Percentiles rank a stretch among this genome's conserved stretches.
Conservation (phyloP, 1,284 basidiomycete genomes). For the Leccinum solheimii region DNA sequence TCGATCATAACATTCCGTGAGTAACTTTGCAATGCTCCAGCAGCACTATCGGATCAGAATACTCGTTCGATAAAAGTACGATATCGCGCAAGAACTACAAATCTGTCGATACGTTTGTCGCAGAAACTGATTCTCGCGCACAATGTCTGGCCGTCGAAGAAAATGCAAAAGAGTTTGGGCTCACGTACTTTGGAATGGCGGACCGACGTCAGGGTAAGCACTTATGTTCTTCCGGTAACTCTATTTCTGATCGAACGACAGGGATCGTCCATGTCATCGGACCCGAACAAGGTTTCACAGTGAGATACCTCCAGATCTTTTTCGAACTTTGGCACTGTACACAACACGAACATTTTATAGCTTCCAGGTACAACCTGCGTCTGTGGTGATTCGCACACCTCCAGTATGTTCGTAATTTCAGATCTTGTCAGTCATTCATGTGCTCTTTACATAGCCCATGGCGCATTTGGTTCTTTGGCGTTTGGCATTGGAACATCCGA, state of each 20-base stretch:
- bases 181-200: conserved; percentile 94
- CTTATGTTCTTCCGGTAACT: not conserved
- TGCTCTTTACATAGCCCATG: conserved; percentile 64
- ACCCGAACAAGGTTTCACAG: conserved; percentile 95
- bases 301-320: conserved; percentile 34
- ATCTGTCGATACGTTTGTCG: conserved; percentile 76
- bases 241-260: conserved; percentile 32
- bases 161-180: conserved; percentile 92
- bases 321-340: not conserved
- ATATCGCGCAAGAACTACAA: conserved; percentile 84
- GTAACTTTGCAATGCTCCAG: conserved; percentile 34
- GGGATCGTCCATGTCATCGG: conserved; percentile 97
- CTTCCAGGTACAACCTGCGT: conserved; percentile 95
- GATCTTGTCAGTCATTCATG: conserved; percentile 1
- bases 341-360: conserved; percentile 36
- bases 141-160: conserved; percentile 91
- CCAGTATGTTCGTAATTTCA: conserved; percentile 52
- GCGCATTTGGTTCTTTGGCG: conserved; percentile 93
- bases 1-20: conserved; percentile 96
- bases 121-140: conserved; percentile 87
- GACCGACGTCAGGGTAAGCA: conserved; percentile 82
- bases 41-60: conserved; percentile 11
- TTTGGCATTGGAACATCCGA: conserved; percentile 98
- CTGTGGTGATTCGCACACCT: conserved; percentile 95
- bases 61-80: conserved; percentile 54